These are phyloP conservation scores for Macaranga tanarius DNA, from an alignment of 441 rosid genomes.

Conservation along the genomic window DNA sequence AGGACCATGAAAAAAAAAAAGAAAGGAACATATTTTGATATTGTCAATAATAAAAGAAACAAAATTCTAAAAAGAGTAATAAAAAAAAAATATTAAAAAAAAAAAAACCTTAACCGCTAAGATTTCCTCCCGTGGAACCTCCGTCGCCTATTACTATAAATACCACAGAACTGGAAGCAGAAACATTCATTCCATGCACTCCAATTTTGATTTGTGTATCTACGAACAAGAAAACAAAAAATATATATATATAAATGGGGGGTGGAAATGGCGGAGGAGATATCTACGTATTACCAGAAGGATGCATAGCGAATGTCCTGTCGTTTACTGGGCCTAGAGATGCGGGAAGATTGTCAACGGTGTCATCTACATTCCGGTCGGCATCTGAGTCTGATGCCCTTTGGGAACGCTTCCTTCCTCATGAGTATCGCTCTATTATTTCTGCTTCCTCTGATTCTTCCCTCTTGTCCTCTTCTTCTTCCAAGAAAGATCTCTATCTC, in stretches of 20 bases:
- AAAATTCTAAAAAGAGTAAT: too few relatives aligned
- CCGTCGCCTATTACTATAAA: neutral
- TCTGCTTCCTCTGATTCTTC: conserved; percentile 25
- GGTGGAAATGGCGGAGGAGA: neutral
- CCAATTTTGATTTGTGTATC: too few relatives aligned
- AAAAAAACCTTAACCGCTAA: conserved; percentile 20
- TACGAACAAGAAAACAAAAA: too few relatives aligned
- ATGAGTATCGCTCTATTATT: conserved; percentile 30
- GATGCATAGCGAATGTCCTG: conserved; percentile 22
- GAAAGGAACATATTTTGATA: too few relatives aligned
- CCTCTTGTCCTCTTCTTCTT: conserved; percentile 10
- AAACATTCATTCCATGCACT: too few relatives aligned
- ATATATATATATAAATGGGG: too few relatives aligned
- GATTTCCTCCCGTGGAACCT: neutral
- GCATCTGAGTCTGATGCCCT: conserved; percentile 52
- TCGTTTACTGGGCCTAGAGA: conserved; percentile 31
- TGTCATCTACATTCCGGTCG: conserved; percentile 41
- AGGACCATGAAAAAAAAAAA: too few relatives aligned
- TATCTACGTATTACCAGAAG: conserved; percentile 22
- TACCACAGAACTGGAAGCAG: too few relatives aligned
- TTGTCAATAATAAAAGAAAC: too few relatives aligned
- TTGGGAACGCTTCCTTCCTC: conserved; percentile 63
- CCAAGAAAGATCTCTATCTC: conserved; percentile 51
- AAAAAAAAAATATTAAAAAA: neutral
- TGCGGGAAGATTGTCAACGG: conserved; percentile 39